These are phyloP conservation scores for Vaccinium corymbosum DNA, from an alignment of 148 eudicot species.

Conservation along the genomic window DNA sequence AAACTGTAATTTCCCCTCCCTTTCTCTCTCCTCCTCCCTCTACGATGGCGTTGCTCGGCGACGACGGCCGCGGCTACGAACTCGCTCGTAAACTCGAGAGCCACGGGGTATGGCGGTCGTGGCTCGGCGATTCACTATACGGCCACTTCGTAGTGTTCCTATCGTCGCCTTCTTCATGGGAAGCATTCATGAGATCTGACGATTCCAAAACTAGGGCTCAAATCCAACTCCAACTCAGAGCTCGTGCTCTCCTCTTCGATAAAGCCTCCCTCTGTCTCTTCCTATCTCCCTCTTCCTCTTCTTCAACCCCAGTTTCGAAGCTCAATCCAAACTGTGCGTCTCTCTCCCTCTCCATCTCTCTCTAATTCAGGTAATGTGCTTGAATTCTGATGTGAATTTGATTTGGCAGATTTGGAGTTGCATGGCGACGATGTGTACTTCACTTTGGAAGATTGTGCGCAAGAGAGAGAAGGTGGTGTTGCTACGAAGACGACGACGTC, in stretches of 20 bases:
- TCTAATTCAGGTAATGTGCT: background rate
- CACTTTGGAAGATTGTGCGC: conserved; percentile 58
- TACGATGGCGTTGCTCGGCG: conserved; percentile 56
- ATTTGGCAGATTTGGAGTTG: conserved; percentile 74
- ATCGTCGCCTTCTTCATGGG: conserved; percentile 72
- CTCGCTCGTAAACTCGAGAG: conserved; percentile 73
- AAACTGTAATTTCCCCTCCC: background rate
- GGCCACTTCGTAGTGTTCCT: conserved; percentile 50
- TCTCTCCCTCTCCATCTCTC: background rate
- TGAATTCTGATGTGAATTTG: background rate
- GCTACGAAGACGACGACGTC: conserved; percentile 29
- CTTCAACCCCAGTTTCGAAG: conserved; percentile 27
- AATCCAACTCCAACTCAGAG: conserved; percentile 76
- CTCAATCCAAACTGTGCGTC: conserved; percentile 64
- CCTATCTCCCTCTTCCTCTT: conserved; percentile 18
- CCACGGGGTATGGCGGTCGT: conserved; percentile 73
- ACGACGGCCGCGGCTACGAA: conserved; percentile 79
- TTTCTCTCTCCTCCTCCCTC: background rate
- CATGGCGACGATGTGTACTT: conserved; percentile 94
- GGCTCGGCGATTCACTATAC: conserved; percentile 87
- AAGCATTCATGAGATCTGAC: conserved; percentile 54
- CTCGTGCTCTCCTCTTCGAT: conserved; percentile 91
- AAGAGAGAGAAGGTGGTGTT: conserved; percentile 31
- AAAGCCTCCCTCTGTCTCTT: conserved; percentile 63
- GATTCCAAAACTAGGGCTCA: conserved; percentile 48